Percentiles rank a stretch among this genome's conserved stretches.
Evolutionary conservation across 2,329 filamentous ascomycete genomes (phyloP).

Genomic region (Neofusicoccum kwambonambiense): DNA sequence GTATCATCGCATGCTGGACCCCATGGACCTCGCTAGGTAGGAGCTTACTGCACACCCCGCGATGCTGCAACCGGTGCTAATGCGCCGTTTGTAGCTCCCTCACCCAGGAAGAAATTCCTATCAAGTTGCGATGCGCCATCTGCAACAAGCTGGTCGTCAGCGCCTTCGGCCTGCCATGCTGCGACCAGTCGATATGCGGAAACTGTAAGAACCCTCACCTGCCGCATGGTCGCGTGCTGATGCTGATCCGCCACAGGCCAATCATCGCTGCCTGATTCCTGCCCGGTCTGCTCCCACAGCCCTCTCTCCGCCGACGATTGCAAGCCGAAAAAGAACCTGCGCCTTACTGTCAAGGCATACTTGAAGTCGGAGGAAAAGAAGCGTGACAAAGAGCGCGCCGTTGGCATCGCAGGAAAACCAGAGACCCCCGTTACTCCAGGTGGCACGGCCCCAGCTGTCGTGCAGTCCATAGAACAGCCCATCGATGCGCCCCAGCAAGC

Average conservation of each 20-base stretch:
- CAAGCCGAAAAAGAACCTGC: slow-evolving; percentile 84
- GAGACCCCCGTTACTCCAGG: slow-evolving; percentile 11
- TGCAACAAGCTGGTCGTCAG: slow-evolving; percentile 90
- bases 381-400: slow-evolving; percentile 56
- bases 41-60: slow-evolving; percentile 20
- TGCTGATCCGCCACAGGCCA: slow-evolving; percentile 59
- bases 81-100: slow-evolving; percentile 57
- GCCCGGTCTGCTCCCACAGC: slow-evolving; percentile 89
- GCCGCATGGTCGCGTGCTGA: slow-evolving; percentile 17
- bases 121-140: slow-evolving; percentile 90
- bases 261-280: slow-evolving; percentile 70
- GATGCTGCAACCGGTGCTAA: slow-evolving; percentile 19
- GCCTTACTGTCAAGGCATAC: slow-evolving; percentile 89
- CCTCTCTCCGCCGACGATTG: slow-evolving; percentile 84
- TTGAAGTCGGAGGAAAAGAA: slow-evolving; percentile 90
- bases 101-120: slow-evolving; percentile 81
- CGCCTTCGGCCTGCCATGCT: slow-evolving; percentile 88
- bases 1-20: neutral
- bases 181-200: slow-evolving; percentile 92
- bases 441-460: neutral
- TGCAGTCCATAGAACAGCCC: slow-evolving; percentile 16
- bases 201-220: slow-evolving; percentile 60
- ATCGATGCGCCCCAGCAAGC: neutral
- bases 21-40: slow-evolving; percentile 29
- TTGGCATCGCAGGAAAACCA: slow-evolving; percentile 2